These are phyloP conservation scores for Penicillium alfredii DNA, from an alignment of 495 filamentous ascomycete species.

Conservation along the genomic window DNA sequence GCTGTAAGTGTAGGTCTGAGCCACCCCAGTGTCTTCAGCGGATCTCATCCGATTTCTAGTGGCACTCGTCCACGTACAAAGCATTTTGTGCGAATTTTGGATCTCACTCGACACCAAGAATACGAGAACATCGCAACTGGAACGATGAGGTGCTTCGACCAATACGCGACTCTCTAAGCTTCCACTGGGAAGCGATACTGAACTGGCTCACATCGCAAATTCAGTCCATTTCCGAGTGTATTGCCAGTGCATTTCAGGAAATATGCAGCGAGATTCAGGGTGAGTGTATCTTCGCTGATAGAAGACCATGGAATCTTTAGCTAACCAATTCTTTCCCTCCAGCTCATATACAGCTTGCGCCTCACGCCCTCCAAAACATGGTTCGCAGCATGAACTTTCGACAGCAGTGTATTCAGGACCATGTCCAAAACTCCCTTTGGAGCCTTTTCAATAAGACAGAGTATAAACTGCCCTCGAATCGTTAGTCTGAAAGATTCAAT, in stretches of 20 bases:
- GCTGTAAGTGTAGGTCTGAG: constrained; percentile 9
- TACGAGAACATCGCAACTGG: constrained; percentile 15
- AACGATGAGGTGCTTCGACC: constrained; percentile 15
- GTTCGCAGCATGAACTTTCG: constrained; percentile 6
- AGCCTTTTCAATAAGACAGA: constrained; percentile 1
- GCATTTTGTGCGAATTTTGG: constrained; percentile 23
- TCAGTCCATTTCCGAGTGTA: not conserved
- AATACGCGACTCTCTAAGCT: not conserved
- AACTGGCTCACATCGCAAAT: not conserved
- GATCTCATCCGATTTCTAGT: constrained; percentile 14
- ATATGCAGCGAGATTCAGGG: constrained; percentile 6
- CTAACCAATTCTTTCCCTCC: not conserved
- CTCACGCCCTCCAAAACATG: constrained; percentile 10
- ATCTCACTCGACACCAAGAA: constrained; percentile 6
- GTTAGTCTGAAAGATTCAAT: not conserved
- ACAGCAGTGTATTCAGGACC: constrained; percentile 8
- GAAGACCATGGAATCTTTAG: not conserved
- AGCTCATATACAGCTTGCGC: constrained; percentile 9
- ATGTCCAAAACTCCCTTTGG: constrained; percentile 1
- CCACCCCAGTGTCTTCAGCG: not conserved
- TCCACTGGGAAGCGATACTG: constrained; percentile 3
- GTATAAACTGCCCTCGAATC: constrained; percentile 1
- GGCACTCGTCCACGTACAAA: constrained; percentile 16
- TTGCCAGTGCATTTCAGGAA: not conserved
- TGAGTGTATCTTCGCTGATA: no score